Evolutionary conservation across 345 rosid species (phyloP), one percentile per base, ranked within the genome.

Genomic region (Camelina sativa): DNA sequence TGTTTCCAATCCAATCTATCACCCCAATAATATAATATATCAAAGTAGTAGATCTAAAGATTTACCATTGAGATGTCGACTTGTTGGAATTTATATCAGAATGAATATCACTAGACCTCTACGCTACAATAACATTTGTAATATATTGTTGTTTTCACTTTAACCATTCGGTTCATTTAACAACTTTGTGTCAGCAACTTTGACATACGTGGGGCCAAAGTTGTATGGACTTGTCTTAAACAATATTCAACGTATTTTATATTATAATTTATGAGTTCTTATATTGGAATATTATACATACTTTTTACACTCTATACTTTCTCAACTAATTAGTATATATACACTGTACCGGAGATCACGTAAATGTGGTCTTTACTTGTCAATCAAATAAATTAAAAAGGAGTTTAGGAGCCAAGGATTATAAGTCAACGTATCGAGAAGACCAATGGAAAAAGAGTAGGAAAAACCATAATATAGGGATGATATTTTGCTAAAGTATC

Each of bases 391-490:
- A 38, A 25, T 1, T 1, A 41, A 60, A 41, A 62, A 62, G 1
- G 8, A 30, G 19, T 41, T 43, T 41, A 65, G n/a, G 13, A 32
- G 64, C 43, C 67, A 64, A 64, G 40, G 32, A 17, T 8, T 51
- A 11, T 22, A 41, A 60, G 77, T 66, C 77, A 61, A 72, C 69
- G 69, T 66, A 43, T 78, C 37, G 74, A 72, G 77, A 78, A 50
- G 72, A 59, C 34, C 73, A 60, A 53, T 43, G 43, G 37, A 43
- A 41, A 47, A 76, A 50, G n/a, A 50, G 32, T 48, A 52, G 8
- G 25, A 43, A 43, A 43, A 72, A 67, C 65, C 81, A 78, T 67
- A 28, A 78, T 78, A 59, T 65, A 67, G 67, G 81, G 81, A 44
- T 72, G 63, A 53, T 57, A 40, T 70, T 64, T 57, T 35, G 67